Evolutionary conservation across 192 early-diverging fungal species (phyloP).

Genomic region (Coemansia sp.): DNA sequence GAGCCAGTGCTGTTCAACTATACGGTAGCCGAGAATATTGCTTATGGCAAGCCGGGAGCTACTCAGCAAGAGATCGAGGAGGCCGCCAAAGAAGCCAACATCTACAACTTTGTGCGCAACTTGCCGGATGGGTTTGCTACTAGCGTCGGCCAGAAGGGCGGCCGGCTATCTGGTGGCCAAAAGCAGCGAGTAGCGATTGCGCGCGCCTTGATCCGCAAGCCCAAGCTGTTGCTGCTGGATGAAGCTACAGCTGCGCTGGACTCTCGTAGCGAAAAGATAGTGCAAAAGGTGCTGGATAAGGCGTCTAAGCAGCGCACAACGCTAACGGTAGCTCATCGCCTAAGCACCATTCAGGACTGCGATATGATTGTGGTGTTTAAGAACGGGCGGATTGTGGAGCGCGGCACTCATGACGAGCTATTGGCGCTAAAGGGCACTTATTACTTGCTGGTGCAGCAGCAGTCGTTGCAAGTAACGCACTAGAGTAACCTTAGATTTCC

Average conservation of each 20-base stretch:
- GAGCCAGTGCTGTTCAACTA: constrained; percentile 89
- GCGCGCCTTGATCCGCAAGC: constrained; percentile 81
- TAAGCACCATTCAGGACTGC: constrained; percentile 68
- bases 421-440: constrained; percentile 56
- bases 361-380: constrained; percentile 78
- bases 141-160: constrained; percentile 74
- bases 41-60: constrained; percentile 62
- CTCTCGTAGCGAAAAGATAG: constrained; percentile 66
- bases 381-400: constrained; percentile 61
- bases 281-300: constrained; percentile 68
- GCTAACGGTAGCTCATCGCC: constrained; percentile 70
- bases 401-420: constrained; percentile 62
- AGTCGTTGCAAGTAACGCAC: constrained; percentile 62
- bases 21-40: constrained; percentile 84
- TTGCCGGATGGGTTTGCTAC: constrained; percentile 83
- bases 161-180: constrained; percentile 81
- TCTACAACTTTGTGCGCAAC: constrained; percentile 78
- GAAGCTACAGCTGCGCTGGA: constrained; percentile 78
- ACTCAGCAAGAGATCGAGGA: constrained; percentile 60
- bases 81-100: constrained; percentile 63
- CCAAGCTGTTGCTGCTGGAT: constrained; percentile 80
- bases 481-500: constrained; percentile 7
- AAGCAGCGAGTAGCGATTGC: constrained; percentile 93
- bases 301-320: constrained; percentile 69
- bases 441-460: constrained; percentile 63